Conservation (phyloP, 106 monocot genomes). For the Hemerocallis citrina region DNA sequence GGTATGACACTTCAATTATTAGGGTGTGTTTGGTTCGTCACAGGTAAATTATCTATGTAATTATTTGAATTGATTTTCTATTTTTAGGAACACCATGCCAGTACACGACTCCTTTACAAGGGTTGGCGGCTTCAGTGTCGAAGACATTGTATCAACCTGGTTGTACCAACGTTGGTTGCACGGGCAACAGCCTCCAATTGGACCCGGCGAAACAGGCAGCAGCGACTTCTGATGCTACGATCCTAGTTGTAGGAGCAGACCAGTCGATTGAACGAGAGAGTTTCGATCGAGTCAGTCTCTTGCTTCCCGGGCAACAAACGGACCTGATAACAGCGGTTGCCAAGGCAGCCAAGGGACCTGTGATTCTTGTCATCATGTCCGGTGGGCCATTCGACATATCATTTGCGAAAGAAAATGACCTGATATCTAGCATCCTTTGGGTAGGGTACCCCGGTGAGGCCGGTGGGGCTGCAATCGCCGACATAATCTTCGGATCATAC, state of each 20-base stretch:
- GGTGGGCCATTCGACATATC: slow-evolving; percentile 83
- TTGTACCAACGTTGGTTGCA: slow-evolving; percentile 55
- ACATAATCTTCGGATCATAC: slow-evolving; percentile 65
- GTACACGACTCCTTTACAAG: slow-evolving; percentile 82
- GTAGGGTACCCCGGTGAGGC: slow-evolving; percentile 90
- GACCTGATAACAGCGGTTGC: slow-evolving; percentile 54
- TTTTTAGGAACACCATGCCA: slow-evolving; percentile 68
- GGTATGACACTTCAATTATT: slow-evolving; percentile 16
- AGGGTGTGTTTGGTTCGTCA: background rate
- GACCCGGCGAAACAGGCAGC: slow-evolving; percentile 64
- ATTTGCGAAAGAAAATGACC: slow-evolving; percentile 46
- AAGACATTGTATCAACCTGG: slow-evolving; percentile 56
- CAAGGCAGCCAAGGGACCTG: slow-evolving; percentile 70
- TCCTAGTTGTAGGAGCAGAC: slow-evolving; percentile 75
- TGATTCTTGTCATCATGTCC: slow-evolving; percentile 94
- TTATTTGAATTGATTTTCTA: too few species aligned
- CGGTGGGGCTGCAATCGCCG: slow-evolving; percentile 78
- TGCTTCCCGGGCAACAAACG: slow-evolving; percentile 75
- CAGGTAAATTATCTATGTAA: background rate
- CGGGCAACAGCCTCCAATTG: slow-evolving; percentile 43
- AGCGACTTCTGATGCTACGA: slow-evolving; percentile 56
- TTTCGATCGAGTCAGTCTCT: slow-evolving; percentile 53
- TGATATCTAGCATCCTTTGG: slow-evolving; percentile 77
- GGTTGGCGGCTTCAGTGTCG: slow-evolving; percentile 33
- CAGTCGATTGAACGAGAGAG: slow-evolving; percentile 73